Base-by-base conservation (phyloP, 495 filamentous ascomycete genomes). In the Trichocladium uniseriatum region DNA sequence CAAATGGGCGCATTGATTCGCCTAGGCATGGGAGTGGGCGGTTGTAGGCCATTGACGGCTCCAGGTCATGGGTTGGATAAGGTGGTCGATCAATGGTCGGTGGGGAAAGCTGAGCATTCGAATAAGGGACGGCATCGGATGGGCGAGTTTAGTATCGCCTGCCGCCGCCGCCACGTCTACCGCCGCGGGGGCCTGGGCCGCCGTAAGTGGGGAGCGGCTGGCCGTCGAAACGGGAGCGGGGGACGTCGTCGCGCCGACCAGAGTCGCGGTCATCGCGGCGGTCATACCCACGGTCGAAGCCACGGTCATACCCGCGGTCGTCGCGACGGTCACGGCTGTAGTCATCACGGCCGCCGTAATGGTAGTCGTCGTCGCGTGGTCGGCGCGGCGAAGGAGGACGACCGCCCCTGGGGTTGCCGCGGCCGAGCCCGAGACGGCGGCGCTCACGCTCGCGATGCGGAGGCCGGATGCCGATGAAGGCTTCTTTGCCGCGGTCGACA, bases 401-500 rank as follows among this genome's bases (percentile, higher is more conserved):
- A 24, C 39, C 41, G 7, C 55, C 28, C 15, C 24, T 21, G 15
- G 43, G 47, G 24, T 42, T 32, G 28, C 51, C 49, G 32, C 53
- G 35, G 1, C 47, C 50, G 13, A 52, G 27, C 27, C 49, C 49
- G 19, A 49, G 40, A 10, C 58, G 37, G 15, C 57, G 54, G n/a
- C 55, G 52, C 43, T 59, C 64, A 3, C 54, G 55, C 43, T 73
- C 65, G 18, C 70, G 57, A 50, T 72, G 69, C 3, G 76, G 76
- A 15, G 73, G 75, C 16, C 76, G 65, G 52, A 79, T 76, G 16
- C 73, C 74, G 29, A 71, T 56, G 55, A 80, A 78, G 54, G 80
- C 79, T 61, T 94, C 88, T 5, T 76, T 75, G 3, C 88, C 89
- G 51, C 78, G 69, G 64, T 94, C 87, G 39, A 94, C 84, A 38